Base-by-base conservation (phyloP, 148 eudicot species). In the Polygonum aviculare region DNA sequence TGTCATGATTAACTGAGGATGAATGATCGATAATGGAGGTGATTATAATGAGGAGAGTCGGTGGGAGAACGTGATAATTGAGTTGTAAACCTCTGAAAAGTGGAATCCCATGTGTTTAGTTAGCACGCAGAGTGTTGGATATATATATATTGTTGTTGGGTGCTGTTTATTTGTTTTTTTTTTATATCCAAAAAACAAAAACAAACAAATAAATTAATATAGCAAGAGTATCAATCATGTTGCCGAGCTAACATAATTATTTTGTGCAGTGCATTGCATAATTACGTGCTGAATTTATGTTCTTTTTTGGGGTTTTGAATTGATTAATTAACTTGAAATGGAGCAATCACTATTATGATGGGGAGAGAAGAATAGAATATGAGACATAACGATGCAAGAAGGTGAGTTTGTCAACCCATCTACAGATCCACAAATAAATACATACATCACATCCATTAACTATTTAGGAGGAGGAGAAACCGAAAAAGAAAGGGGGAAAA, bases 81-180 rank as follows among this genome's bases (percentile, higher is more conserved):
- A 60, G 19, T 54, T 16, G 26, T 26, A 26, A 57, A 57, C 2
- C 31, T 33, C 21, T 22, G 14, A 51, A 51, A 51, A n/a, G 12
- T 57, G 1, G 45, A 1, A 67, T 35, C 72, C 72, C 72, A 38
- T 67, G 72, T 67, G 72, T 67, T 67, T 67, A 67, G 72, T 67
- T 67, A 67, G 72, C 72, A 67, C 38, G 72, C 45, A 36, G 4
- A n/a, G 72, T 67, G 45, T 36, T 67, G 44, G 72, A 14, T 26
- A 26, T 26, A 14, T n/a, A n/a, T n/a, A n/a, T n/a, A n/a, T n/a
- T n/a, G n/a, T 5, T 51, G 55, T 14, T 51, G 55, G 55, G n/a
- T 60, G 67, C 33, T 60, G 4, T 14, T 12, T 36, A 36, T 26
- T 16, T 26, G 4, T 14, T 12, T 36, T 67, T 26, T 16, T 3